Evolutionary conservation across 2,329 filamentous ascomycete species (phyloP).

Genomic region (Cladosporium sp.): DNA sequence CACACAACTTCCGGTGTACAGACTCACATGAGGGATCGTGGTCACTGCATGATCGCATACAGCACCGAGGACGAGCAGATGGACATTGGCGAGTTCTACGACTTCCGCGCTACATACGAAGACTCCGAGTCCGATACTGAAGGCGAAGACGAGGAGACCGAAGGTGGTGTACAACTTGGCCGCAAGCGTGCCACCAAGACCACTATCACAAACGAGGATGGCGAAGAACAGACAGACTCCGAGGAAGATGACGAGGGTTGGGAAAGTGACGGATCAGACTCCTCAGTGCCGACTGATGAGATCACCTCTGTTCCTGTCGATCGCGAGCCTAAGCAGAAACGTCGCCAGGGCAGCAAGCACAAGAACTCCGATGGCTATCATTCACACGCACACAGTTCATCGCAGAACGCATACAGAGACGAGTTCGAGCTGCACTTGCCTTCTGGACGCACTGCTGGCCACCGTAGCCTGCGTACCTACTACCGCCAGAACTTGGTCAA

Average conservation of each 20-base stretch:
- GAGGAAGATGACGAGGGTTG: conserved; percentile 71
- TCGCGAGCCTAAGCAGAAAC: conserved; percentile 67
- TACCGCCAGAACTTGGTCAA: conserved; percentile 89
- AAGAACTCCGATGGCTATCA: conserved; percentile 76
- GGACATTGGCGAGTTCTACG: conserved; percentile 94
- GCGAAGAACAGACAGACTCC: conserved; percentile 53
- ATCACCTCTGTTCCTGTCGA: conserved; percentile 78
- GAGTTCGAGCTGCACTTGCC: conserved; percentile 94
- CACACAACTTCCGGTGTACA: conserved; percentile 77
- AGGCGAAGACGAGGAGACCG: conserved; percentile 49
- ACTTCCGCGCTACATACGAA: conserved; percentile 93
- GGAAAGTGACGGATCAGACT: conserved; percentile 88
- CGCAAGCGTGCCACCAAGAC: conserved; percentile 55
- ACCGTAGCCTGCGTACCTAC: conserved; percentile 83
- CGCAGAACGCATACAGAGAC: conserved; percentile 79
- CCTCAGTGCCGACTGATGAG: conserved; percentile 82
- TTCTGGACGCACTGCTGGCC: conserved; percentile 83
- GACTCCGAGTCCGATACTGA: conserved; percentile 67
- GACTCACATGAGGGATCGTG: conserved; percentile 96
- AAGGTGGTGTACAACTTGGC: conserved; percentile 68
- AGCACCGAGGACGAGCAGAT: conserved; percentile 85
- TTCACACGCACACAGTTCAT: conserved; percentile 68
- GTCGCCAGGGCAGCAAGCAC: conserved; percentile 68
- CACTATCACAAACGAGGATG: conserved; percentile 48
- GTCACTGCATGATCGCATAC: conserved; percentile 96